These are phyloP conservation scores for Globisporangium middletonii DNA, from an alignment of 352 stramenopile species.

Conservation along the genomic window DNA sequence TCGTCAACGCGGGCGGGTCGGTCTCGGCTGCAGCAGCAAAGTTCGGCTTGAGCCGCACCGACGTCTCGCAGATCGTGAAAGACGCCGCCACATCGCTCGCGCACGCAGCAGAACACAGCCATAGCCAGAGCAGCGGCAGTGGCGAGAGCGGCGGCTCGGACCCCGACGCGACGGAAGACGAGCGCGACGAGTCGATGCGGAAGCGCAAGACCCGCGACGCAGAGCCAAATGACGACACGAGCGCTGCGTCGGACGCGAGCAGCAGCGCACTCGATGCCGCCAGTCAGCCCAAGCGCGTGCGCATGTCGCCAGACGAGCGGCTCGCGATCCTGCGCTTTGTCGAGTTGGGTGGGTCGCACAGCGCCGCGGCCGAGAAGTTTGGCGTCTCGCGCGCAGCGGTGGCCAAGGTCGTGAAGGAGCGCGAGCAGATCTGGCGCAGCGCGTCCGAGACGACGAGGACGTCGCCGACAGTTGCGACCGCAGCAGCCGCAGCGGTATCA, in stretches of 20 bases:
- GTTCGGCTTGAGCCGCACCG: constrained; percentile 22
- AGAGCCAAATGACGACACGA: neutral
- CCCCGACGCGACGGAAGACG: constrained; percentile 1
- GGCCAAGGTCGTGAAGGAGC: constrained; percentile 59
- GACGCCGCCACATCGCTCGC: constrained; percentile 5
- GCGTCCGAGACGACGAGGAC: neutral
- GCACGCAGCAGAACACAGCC: neutral
- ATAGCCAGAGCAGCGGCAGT: neutral
- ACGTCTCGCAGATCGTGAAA: constrained; percentile 23
- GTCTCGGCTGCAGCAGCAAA: constrained; percentile 18
- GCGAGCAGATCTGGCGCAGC: constrained; percentile 23
- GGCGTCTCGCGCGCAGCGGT: constrained; percentile 46
- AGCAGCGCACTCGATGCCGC: constrained; percentile 4
- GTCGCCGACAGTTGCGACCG: neutral
- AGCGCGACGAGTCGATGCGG: neutral
- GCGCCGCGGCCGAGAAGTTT: constrained; percentile 45
- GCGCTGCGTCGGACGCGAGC: constrained; percentile 1
- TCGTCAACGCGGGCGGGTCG: constrained; percentile 20
- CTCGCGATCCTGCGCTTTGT: constrained; percentile 47
- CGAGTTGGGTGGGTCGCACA: constrained; percentile 39
- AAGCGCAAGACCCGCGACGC: constrained; percentile 6
- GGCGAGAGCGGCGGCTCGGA: constrained; percentile 4
- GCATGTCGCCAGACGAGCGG: constrained; percentile 47
- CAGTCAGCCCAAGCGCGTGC: constrained; percentile 22
- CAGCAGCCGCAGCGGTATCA: constrained; percentile 1